Evolutionary conservation across 106 monocot species (phyloP), one percentile per base, ranked within the genome.

Genomic region (Allium sativum): DNA sequence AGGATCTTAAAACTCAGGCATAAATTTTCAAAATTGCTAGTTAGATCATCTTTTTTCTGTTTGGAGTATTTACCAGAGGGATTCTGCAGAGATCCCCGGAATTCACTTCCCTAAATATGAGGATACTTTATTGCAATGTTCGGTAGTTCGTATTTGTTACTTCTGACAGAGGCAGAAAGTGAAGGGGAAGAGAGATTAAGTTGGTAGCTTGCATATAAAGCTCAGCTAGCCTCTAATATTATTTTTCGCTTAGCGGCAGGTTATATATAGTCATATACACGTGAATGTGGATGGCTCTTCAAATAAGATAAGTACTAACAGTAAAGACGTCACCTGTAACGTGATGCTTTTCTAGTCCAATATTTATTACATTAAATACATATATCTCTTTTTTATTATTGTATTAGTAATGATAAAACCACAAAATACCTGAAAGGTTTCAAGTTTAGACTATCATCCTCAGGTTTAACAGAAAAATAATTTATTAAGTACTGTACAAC

Each of bases 1-100:
- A 72, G 17, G 77, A 83, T 48, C 56, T 83, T 42, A 55, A 78
- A 22, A 21, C 65, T 16, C 88, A 88, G 67, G 78, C 70, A 0
- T 85, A 65, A 44, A 18, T 3, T 15, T 50, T 1, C 15, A 50
- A 15, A 12, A 50, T 50, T 2, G 31, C 0, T 2, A 31, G 31
- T 31, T 1, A 31, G 31, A 31, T 31, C 31, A 2, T 31, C 31
- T 31, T 31, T 1, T 50, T 1, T 50, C 2, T 48, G 2, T 9
- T 44, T 9, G 62, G 48, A 48, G 17, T 45, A 11, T 48, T 50
- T 50, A 62, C 62, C 62, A 62, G 62, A 12, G 62, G 62, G 62
- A 62, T 62, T 45, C 47, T 62, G 18, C 47, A 47, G 62, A 62
- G 17, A 21, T 62, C 62, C 62, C 62, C 62, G 62, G 62, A 62